phyloP scores from a whole-genome alignment of 148 eudicot species.

The Rhododendron simsii region DNA sequence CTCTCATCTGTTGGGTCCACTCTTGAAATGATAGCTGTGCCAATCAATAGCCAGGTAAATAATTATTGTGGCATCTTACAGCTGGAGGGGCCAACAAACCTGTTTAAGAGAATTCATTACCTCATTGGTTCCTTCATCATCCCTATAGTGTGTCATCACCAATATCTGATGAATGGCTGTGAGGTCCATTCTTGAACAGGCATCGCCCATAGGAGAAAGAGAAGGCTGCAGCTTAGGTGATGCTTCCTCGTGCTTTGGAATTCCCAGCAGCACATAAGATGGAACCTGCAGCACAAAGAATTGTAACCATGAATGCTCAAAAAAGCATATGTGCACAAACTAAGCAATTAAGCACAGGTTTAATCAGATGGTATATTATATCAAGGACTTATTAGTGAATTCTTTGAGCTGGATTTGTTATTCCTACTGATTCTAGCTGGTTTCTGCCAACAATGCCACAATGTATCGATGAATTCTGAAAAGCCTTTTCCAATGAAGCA shows the following conservation, averaged over 20 bases:
- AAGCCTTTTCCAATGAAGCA: background rate
- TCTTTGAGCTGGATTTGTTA: no score
- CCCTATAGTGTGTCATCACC: constrained; percentile 79
- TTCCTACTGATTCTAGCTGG: no score
- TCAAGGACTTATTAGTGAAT: background rate
- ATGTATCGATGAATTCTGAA: background rate
- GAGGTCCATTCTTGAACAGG: constrained; percentile 88
- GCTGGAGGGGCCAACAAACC: background rate
- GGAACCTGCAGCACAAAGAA: constrained; percentile 48
- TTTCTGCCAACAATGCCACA: background rate
- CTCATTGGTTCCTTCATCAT: constrained; percentile 94
- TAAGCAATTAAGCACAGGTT: background rate
- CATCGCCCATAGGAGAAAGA: constrained; percentile 93
- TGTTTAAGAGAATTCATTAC: constrained; percentile 28
- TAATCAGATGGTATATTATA: background rate
- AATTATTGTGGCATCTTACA: constrained; percentile 6
- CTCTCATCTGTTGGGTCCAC: constrained; percentile 99
- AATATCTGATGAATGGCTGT: constrained; percentile 91
- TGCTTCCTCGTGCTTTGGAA: constrained; percentile 73
- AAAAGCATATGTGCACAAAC: background rate
- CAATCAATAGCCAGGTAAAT: constrained; percentile 5
- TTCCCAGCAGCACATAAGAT: constrained; percentile 76
- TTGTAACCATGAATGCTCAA: background rate
- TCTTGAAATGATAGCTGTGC: constrained; percentile 92
- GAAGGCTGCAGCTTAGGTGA: constrained; percentile 73